Percentiles rank a stretch among this genome's conserved stretches.
phyloP scores from a whole-genome alignment of 441 rosid species.

The Adansonia grandidieri region DNA sequence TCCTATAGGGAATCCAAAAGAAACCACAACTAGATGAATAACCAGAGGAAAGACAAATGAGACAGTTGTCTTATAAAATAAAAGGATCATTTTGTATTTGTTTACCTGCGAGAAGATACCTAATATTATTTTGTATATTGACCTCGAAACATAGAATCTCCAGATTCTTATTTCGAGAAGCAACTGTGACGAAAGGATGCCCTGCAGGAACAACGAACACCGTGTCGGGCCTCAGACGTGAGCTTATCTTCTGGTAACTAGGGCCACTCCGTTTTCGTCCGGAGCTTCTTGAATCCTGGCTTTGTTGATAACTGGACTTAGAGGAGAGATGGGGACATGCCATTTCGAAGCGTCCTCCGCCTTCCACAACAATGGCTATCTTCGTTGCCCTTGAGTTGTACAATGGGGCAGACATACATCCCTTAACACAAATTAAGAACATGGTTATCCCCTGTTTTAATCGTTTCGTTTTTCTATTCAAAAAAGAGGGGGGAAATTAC shows the following conservation, averaged over 20 bases:
- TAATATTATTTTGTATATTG: conserved; percentile 44
- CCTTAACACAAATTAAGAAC: conserved; percentile 31
- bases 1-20: conserved; percentile 26
- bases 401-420: conserved; percentile 47
- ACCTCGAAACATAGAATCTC: conserved; percentile 51
- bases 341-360: conserved; percentile 56
- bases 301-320: not conserved
- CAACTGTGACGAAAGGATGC: conserved; percentile 47
- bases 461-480: not conserved
- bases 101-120: conserved; percentile 45
- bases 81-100: not conserved
- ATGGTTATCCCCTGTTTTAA: not conserved
- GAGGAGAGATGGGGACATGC: conserved; percentile 47
- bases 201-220: conserved; percentile 47
- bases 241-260: conserved; percentile 37
- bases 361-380: conserved; percentile 40
- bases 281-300: not conserved
- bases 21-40: not conserved
- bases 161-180: conserved; percentile 41
- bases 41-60: not conserved
- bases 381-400: conserved; percentile 56
- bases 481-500: conserved; percentile 22
- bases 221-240: conserved; percentile 32
- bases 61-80: not conserved
- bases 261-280: not conserved